Base-by-base conservation (phyloP, 441 rosid genomes). In the Kokia cookei region DNA sequence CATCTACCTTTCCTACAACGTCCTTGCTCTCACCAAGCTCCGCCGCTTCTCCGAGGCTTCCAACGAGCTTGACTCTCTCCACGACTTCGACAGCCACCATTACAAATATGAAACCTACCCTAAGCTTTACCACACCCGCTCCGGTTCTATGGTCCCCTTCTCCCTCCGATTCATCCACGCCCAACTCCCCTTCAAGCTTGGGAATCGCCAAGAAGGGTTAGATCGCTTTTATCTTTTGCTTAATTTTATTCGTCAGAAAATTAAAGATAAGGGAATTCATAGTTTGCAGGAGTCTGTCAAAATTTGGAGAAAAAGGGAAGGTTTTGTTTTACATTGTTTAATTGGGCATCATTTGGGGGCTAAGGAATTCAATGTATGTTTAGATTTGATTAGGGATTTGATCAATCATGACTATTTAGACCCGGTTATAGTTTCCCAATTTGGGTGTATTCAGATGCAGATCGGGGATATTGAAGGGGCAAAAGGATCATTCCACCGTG, bases 111-210 rank as follows among this genome's bases (percentile, higher is more conserved):
- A 94, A 61, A 81, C 97, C 19, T 87, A 86, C 75, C 98, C 97
- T 2, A 78, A 84, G 42, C 61, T 86, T 37, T 94, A 94, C 79
- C 90, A 87, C 0, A 80, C 79, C 73, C 87, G 90, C 55, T 76
- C 76, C 6, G 97, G 97, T 10, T 92, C 97, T 37, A 92, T 92
- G 94, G 91, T 94, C 19, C 98, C 98, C 58, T 92, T 94, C 86
- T 76, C 84, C 32, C 85, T 94, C 45, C 92, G 98, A 32, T 94
- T 94, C 93, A 84, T 94, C 32, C 82, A 88, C 59, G 91, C 93
- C 40, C 73, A 91, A 65, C 64, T 92, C 19, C 97, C 92, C 0
- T 75, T 83, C 17, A 94, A 89, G 74, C 61, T 87, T 15, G 91
- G 89, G 8, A 82, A 81, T 47, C 92, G 93, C 14, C 88, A 82